Percentiles rank a stretch among this genome's conserved stretches.
Conservation (phyloP, 2,329 filamentous ascomycete species). For the Helotiales sp. region DNA sequence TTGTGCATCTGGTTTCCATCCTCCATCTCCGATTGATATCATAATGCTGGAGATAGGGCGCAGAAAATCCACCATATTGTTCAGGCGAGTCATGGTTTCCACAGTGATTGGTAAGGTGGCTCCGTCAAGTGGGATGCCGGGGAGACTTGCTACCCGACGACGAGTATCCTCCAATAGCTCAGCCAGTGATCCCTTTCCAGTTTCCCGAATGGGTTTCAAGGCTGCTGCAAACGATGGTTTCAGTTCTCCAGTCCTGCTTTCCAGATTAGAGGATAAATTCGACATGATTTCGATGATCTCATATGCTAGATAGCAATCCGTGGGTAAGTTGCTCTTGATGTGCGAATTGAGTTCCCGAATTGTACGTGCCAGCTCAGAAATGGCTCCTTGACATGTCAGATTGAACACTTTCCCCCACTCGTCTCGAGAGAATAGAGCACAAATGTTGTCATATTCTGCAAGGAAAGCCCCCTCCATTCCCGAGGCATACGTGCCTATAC, state of each 20-base stretch:
- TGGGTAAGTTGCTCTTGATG: slow-evolving; percentile 81
- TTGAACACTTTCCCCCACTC: slow-evolving; percentile 82
- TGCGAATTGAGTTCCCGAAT: slow-evolving; percentile 86
- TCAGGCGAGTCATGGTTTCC: slow-evolving; percentile 83
- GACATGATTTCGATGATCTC: slow-evolving; percentile 93
- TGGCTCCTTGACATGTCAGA: slow-evolving; percentile 72
- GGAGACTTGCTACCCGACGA: slow-evolving; percentile 64
- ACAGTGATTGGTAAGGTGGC: slow-evolving; percentile 74
- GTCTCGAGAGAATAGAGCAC: slow-evolving; percentile 79
- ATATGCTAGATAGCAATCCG: slow-evolving; percentile 92
- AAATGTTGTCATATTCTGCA: slow-evolving; percentile 89
- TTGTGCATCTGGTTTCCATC: slow-evolving; percentile 67
- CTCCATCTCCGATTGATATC: slow-evolving; percentile 88
- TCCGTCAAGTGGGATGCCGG: slow-evolving; percentile 74
- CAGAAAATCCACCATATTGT: slow-evolving; percentile 84
- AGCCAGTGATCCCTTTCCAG: slow-evolving; percentile 80
- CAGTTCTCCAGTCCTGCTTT: slow-evolving; percentile 80
- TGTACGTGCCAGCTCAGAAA: slow-evolving; percentile 82
- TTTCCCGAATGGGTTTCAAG: slow-evolving; percentile 86
- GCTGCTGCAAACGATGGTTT: slow-evolving; percentile 82
- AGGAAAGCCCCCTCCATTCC: slow-evolving; percentile 85
- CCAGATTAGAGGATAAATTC: slow-evolving; percentile 74
- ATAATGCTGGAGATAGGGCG: slow-evolving; percentile 86
- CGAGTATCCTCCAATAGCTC: slow-evolving; percentile 84
- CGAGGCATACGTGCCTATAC: slow-evolving; percentile 84